Percentiles rank a stretch among this genome's conserved stretches.
Evolutionary conservation across 345 rosid genomes (phyloP).

Genomic region (Theobroma cacao): DNA sequence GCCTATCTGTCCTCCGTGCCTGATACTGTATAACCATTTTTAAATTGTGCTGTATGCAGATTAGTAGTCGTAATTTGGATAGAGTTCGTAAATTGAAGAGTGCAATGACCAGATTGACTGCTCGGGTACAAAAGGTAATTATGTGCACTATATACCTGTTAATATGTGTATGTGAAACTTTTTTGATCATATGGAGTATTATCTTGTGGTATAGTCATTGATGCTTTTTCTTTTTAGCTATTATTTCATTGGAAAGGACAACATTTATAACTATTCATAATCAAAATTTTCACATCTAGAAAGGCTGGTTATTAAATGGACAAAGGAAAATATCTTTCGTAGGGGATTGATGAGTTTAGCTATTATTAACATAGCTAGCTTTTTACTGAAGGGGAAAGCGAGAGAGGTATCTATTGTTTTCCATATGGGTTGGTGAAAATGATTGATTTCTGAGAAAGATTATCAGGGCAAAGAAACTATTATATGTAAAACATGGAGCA

Average conservation of each 20-base stretch:
- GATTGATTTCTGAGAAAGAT: not conserved
- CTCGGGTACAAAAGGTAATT: slow-evolving; percentile 88
- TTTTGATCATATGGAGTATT: not conserved
- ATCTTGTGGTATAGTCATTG: not conserved
- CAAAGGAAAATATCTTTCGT: not conserved
- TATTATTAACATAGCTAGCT: not conserved
- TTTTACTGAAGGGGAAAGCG: not conserved
- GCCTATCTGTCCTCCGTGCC: not conserved
- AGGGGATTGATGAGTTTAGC: slow-evolving; percentile 11
- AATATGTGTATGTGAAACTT: not conserved
- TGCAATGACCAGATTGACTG: slow-evolving; percentile 93
- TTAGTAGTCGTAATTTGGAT: slow-evolving; percentile 94
- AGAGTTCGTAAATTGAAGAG: slow-evolving; percentile 96
- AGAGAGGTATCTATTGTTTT: not conserved
- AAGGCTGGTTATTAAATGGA: not conserved
- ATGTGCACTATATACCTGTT: not conserved
- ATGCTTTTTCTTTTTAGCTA: not conserved
- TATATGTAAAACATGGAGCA: not conserved
- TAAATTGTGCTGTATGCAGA: slow-evolving; percentile 37
- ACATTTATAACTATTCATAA: not conserved
- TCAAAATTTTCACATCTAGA: not conserved
- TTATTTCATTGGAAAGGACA: not conserved
- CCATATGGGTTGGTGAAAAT: not conserved
- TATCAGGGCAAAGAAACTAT: not conserved
- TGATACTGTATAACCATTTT: not conserved